These are phyloP conservation scores for Epipyxis sp. DNA, from an alignment of 108 stramenopile species.

Conservation along the genomic window DNA sequence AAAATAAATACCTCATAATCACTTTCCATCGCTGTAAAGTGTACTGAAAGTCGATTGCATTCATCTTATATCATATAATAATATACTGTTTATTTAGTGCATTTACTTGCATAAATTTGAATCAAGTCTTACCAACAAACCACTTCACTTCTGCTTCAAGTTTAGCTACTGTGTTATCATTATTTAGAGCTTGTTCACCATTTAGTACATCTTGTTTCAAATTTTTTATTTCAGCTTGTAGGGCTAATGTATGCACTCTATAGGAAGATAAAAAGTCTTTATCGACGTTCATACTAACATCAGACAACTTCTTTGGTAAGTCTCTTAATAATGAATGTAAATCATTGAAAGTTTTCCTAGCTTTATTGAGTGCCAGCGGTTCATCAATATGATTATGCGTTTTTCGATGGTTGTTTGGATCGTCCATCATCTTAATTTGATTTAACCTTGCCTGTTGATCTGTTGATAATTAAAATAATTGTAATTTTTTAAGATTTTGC, in stretches of 20 bases:
- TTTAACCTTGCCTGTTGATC: too few species aligned
- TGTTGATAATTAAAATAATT: too few species aligned
- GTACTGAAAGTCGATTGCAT: neutral
- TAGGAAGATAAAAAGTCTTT: constrained; percentile 25
- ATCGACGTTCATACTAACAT: neutral
- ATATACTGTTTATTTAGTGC: too few species aligned
- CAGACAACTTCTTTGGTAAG: neutral
- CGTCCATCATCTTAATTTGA: too few species aligned
- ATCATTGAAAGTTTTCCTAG: neutral
- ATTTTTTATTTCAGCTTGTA: neutral
- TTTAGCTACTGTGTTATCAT: constrained; percentile 4
- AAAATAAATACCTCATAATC: neutral
- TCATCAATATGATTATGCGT: too few species aligned
- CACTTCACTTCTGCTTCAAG: constrained; percentile 16
- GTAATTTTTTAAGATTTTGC: too few species aligned
- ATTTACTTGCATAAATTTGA: too few species aligned
- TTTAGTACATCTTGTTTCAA: constrained; percentile 5
- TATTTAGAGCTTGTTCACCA: neutral
- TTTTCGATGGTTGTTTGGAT: too few species aligned
- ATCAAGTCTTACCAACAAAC: neutral
- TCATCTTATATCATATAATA: neutral
- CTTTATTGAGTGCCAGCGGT: too few species aligned
- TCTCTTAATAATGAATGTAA: neutral
- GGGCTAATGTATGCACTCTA: neutral
- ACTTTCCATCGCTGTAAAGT: constrained; percentile 13